These are phyloP conservation scores for Fusarium drepaniforme DNA, from an alignment of 2,329 filamentous ascomycete species.

Conservation along the genomic window DNA sequence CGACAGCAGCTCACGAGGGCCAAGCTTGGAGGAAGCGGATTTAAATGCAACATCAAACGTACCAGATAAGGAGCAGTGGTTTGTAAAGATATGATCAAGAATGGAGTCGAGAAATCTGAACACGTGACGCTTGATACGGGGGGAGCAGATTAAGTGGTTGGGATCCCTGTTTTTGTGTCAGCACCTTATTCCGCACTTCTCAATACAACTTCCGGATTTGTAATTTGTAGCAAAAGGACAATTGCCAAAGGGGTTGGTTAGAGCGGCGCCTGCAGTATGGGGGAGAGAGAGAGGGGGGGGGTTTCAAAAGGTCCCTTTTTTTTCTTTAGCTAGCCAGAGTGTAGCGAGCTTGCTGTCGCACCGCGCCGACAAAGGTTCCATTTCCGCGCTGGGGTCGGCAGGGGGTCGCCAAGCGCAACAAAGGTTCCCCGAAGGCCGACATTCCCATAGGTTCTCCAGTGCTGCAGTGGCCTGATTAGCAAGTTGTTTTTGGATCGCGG, in stretches of 20 bases:
- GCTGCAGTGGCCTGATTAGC: not conserved
- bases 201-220: not conserved
- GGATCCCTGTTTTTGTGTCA: not conserved
- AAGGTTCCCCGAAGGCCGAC: constrained; percentile 29
- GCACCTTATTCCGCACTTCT: not conserved
- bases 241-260: not conserved
- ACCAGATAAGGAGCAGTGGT: not conserved
- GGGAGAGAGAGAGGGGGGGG: not conserved
- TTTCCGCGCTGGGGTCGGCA: not conserved
- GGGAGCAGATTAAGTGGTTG: not conserved
- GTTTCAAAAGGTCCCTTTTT: constrained; percentile 29
- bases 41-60: not conserved
- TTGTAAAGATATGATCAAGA: not conserved
- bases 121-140: not conserved
- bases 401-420: constrained; percentile 28
- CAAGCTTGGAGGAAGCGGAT: not conserved
- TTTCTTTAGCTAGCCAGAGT: not conserved
- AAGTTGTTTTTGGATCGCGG: constrained; percentile 7
- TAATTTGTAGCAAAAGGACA: not conserved
- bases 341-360: not conserved
- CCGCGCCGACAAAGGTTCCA: constrained; percentile 28
- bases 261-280: not conserved
- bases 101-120: not conserved
- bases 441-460: not conserved
- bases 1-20: not conserved